phyloP scores from a whole-genome alignment of 148 eudicot species.

The Chenopodium quinoa region DNA sequence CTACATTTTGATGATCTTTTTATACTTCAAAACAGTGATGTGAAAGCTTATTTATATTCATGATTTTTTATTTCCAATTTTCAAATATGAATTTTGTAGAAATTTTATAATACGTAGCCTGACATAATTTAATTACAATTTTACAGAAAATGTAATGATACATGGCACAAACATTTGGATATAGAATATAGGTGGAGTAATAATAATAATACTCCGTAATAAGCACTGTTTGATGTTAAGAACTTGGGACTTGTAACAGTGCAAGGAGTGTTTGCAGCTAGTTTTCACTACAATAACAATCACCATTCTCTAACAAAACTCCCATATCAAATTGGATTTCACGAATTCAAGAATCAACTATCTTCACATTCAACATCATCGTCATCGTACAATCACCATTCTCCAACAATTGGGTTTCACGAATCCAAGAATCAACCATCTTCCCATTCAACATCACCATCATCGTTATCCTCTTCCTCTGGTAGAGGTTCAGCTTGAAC shows the following conservation, averaged over 20 bases:
- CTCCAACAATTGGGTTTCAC: background rate
- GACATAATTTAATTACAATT: too few relatives aligned
- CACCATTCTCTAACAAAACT: background rate
- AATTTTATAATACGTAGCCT: too few relatives aligned
- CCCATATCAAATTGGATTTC: background rate
- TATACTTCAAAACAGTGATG: too few relatives aligned
- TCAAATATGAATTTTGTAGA: too few relatives aligned
- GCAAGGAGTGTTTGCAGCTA: background rate
- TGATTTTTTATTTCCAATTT: too few relatives aligned
- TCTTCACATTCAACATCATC: constrained; percentile 89
- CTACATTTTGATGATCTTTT: too few relatives aligned
- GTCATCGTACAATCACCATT: constrained; percentile 32
- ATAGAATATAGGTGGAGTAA: too few relatives aligned
- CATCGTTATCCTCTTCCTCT: constrained; percentile 62
- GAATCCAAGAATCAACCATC: constrained; percentile 51
- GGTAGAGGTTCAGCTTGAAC: constrained; percentile 66
- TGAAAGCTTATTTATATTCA: too few relatives aligned
- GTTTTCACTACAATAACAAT: background rate
- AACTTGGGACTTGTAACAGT: background rate
- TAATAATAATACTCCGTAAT: too few relatives aligned
- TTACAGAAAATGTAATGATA: too few relatives aligned
- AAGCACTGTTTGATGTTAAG: background rate
- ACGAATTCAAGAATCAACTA: constrained; percentile 38
- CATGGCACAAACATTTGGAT: too few relatives aligned
- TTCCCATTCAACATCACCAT: constrained; percentile 83